phyloP scores from a whole-genome alignment of 2,329 filamentous ascomycete genomes.

The Akanthomyces lecanii region DNA sequence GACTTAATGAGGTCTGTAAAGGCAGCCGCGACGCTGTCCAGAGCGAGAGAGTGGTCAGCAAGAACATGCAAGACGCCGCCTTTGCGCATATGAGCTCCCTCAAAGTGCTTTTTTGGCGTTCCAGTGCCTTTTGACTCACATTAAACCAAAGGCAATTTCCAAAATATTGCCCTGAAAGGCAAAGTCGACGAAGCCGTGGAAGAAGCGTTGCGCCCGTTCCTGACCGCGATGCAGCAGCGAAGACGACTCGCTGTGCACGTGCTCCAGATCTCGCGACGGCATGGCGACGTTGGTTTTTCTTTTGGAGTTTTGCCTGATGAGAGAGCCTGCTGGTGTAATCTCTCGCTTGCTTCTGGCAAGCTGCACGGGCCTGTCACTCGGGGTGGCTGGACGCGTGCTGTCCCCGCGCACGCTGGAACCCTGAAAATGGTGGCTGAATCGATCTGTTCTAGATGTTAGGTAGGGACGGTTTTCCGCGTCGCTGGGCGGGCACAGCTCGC shows the following conservation, averaged over 20 bases:
- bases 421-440: slow-evolving; percentile 5
- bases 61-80: neutral
- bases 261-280: slow-evolving; percentile 34
- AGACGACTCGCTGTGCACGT: slow-evolving; percentile 29
- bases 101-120: too few relatives aligned
- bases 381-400: neutral
- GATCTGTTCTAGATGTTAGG: neutral
- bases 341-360: neutral
- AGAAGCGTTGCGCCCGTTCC: slow-evolving; percentile 46
- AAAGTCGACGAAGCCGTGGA: slow-evolving; percentile 66
- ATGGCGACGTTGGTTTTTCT: slow-evolving; percentile 19
- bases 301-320: neutral
- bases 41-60: neutral
- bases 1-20: slow-evolving; percentile 70
- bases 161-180: slow-evolving; percentile 71
- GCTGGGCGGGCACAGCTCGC: neutral
- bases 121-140: slow-evolving; percentile 42
- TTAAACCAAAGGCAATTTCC: slow-evolving; percentile 70
- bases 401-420: neutral
- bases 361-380: neutral
- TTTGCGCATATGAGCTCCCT: neutral
- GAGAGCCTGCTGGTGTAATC: neutral
- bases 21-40: slow-evolving; percentile 58
- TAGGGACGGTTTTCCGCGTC: neutral
- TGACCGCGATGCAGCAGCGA: slow-evolving; percentile 45